These are phyloP conservation scores for Talaromyces wortmannii DNA, from an alignment of 495 filamentous ascomycete genomes.

Conservation along the genomic window DNA sequence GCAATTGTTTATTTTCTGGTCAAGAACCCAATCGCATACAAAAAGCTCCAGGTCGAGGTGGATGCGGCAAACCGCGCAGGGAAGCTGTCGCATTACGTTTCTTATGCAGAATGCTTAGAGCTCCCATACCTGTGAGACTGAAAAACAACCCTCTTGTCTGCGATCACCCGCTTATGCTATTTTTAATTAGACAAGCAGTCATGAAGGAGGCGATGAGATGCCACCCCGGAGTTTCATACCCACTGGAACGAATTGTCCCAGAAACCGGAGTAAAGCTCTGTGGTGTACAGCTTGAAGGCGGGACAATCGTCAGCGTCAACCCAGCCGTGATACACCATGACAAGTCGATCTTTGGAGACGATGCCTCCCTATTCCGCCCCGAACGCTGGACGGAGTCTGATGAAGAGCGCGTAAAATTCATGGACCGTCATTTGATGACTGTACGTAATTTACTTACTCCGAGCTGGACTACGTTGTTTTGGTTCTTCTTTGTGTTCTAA, in stretches of 20 bases:
- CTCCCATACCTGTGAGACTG: no score
- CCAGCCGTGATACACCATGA: constrained; percentile 11
- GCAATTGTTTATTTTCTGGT: constrained; percentile 27
- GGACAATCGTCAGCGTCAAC: constrained; percentile 15
- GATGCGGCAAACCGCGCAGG: constrained; percentile 6
- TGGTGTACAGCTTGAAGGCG: constrained; percentile 9
- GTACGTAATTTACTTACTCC: constrained; percentile 12
- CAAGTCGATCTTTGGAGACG: constrained; percentile 15
- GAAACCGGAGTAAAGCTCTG: constrained; percentile 18
- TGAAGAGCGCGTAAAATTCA: constrained; percentile 2
- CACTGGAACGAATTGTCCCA: constrained; percentile 32
- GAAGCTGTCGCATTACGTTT: constrained; percentile 28
- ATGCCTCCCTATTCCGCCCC: constrained; percentile 16
- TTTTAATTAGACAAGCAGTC: constrained; percentile 30
- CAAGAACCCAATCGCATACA: constrained; percentile 16
- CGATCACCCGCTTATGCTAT: no score
- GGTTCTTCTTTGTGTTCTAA: not conserved
- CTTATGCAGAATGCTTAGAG: no score
- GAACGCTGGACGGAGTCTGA: constrained; percentile 15
- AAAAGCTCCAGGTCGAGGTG: constrained; percentile 18
- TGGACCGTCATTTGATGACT: constrained; percentile 13
- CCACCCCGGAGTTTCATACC: constrained; percentile 30
- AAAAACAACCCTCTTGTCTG: no score
- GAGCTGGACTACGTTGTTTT: no score
- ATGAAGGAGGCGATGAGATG: constrained; percentile 56